Base-by-base conservation (phyloP, 768 basidiomycete genomes). In the Russula sp. region DNA sequence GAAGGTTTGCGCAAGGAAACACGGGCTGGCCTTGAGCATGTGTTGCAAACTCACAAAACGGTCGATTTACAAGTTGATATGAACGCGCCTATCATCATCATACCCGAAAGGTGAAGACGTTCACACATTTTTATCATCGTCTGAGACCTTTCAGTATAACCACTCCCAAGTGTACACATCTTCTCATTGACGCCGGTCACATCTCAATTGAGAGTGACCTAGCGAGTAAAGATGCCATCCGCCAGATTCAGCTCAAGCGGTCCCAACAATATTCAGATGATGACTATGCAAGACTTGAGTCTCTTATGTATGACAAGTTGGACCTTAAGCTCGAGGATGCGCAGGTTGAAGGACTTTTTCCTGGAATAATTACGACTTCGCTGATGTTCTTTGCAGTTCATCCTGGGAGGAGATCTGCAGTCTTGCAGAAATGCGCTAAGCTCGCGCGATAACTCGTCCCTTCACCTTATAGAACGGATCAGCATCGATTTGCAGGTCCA, bases 51-150 rank as follows among this genome's bases (percentile, higher is more conserved):
- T 18, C 95, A 97, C 80, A 96, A 94, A 79, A 98, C 97, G 1
- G 80, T 98, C 50, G 95, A 98, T 73, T 80, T 99, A n/a, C 90
- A 92, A 68, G 84, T 99, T 77, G 95, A 99, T 71, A 83, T 99
- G 81, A 92, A 96, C 70, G 94, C 97, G 0, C 97, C 97, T 6
- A 85, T 99, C 69, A 97, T 99, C 72, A 93, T 99, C 70, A 83
- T 98, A 58, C 97, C 97, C 1, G 96, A 98, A 77, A 87, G 92
- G 93, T 94, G 72, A 63, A 73, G 66, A 14, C 53, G 10, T n/a
- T 51, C 22, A 8, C 55, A 8, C 46, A 38, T 70, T 49, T 65
- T 61, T n/a, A 10, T 26, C 61, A 11, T 40, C 26, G 64, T 57
- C 55, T 61, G 42, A 61, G 22, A 42, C 20, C 26, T 59, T 63